Conservation (phyloP, 2,329 filamentous ascomycete genomes). For the Colletotrichum sp. region DNA sequence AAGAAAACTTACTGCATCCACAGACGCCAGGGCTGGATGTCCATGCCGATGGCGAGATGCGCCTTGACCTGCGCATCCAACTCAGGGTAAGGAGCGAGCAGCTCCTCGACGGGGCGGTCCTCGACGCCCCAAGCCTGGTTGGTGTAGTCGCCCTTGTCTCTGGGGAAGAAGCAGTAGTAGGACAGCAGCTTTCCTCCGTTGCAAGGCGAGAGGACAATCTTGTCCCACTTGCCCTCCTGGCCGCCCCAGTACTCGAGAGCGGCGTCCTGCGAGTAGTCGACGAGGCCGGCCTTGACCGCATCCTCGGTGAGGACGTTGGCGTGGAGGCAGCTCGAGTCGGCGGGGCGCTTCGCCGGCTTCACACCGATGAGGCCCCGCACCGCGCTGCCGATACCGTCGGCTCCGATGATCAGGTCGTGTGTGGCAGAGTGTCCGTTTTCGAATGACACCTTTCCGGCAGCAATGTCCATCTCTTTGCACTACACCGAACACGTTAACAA, state of each 20-base stretch:
- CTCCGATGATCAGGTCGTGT: conserved; percentile 68
- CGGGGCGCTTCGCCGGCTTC: conserved; percentile 61
- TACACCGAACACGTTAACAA: conserved; percentile 8
- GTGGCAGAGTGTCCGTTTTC: conserved; percentile 52
- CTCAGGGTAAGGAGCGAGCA: conserved; percentile 64
- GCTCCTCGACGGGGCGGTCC: conserved; percentile 58
- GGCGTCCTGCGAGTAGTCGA: conserved; percentile 65
- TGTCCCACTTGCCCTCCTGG: conserved; percentile 66
- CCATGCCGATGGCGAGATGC: conserved; percentile 64
- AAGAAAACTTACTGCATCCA: conserved; percentile 56
- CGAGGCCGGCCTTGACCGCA: conserved; percentile 63
- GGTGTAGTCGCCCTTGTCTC: conserved; percentile 63
- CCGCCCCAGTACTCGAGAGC: conserved; percentile 77
- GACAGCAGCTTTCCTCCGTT: conserved; percentile 69
- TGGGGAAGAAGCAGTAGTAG: conserved; percentile 75
- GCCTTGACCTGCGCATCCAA: conserved; percentile 62
- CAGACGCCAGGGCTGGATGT: conserved; percentile 71
- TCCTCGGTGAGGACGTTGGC: conserved; percentile 68
- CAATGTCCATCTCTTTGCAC: conserved; percentile 58
- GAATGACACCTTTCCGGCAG: conserved; percentile 56
- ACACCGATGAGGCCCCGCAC: conserved; percentile 70
- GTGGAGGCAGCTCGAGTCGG: conserved; percentile 67
- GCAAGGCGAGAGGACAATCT: conserved; percentile 74
- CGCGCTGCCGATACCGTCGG: conserved; percentile 72
- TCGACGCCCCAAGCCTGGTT: conserved; percentile 65